These are phyloP conservation scores for Debaryomyces fabryi DNA, from an alignment of 1,139 yeast genomes.

Conservation along the genomic window DNA sequence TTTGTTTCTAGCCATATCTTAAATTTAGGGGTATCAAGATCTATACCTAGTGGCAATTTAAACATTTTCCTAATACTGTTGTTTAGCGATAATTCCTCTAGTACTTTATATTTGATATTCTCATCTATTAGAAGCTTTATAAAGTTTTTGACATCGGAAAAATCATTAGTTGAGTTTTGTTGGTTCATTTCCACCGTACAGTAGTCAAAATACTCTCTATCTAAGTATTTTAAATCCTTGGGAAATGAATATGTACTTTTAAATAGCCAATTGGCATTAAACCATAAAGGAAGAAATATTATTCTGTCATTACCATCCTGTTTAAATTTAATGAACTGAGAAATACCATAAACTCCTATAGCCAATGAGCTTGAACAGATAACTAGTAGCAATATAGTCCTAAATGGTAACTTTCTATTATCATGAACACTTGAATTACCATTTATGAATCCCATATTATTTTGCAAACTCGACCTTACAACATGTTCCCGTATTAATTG, in stretches of 20 bases:
- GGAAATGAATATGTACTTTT: slow-evolving; percentile 27
- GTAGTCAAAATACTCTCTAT: slow-evolving; percentile 23
- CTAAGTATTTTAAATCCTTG: slow-evolving; percentile 28
- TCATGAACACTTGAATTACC: slow-evolving; percentile 7
- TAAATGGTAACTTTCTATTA: slow-evolving; percentile 20
- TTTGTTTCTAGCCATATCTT: slow-evolving; percentile 36
- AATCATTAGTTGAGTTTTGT: slow-evolving; percentile 1
- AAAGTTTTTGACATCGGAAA: slow-evolving; percentile 18
- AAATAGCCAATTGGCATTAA: slow-evolving; percentile 29
- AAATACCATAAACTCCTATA: slow-evolving; percentile 27
- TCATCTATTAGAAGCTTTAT: slow-evolving; percentile 19
- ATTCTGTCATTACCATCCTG: slow-evolving; percentile 12
- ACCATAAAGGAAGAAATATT: slow-evolving; percentile 38
- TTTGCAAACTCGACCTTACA: slow-evolving; percentile 15
- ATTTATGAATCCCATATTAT: slow-evolving; percentile 13
- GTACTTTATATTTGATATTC: slow-evolving; percentile 31
- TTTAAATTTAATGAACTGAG: slow-evolving; percentile 23
- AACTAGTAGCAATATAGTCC: slow-evolving; percentile 26
- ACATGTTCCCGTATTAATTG: slow-evolving; percentile 16
- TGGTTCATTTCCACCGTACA: slow-evolving; percentile 12
- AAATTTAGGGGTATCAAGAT: slow-evolving; percentile 16
- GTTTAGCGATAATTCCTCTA: slow-evolving; percentile 31
- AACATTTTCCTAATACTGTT: slow-evolving; percentile 25
- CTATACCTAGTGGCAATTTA: slow-evolving; percentile 33
- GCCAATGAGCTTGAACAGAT: slow-evolving; percentile 28